A percentile compares a stretch with the other conserved stretches of the same genome.
Evolutionary conservation across 1,139 yeast species (phyloP).

Genomic region (Kurtzmaniella quercitrusa): DNA sequence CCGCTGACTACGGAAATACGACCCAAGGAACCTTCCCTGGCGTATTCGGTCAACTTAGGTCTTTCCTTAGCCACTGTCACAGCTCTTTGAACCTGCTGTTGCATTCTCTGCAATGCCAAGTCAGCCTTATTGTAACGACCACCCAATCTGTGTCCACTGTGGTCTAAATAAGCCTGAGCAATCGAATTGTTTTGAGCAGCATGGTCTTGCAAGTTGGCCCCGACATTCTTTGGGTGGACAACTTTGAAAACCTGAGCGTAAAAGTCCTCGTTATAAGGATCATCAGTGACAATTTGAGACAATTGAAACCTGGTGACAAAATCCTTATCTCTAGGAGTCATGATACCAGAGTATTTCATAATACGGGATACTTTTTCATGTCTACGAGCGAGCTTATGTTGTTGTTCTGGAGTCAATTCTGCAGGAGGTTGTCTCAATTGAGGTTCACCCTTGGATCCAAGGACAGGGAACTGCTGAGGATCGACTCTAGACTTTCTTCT

Average conservation of each 20-base stretch:
- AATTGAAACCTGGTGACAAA: conserved; percentile 91
- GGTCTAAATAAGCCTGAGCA: conserved; percentile 93
- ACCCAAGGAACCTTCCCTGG: conserved; percentile 88
- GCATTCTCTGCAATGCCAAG: conserved; percentile 95
- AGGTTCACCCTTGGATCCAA: conserved; percentile 37
- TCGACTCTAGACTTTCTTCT: conserved; percentile 26
- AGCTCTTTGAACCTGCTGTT: conserved; percentile 95
- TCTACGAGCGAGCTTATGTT: conserved; percentile 58
- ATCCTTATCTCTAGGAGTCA: conserved; percentile 96
- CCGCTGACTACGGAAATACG: conserved; percentile 79
- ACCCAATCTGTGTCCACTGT: conserved; percentile 87
- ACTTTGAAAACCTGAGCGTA: conserved; percentile 92
- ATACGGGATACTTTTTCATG: conserved; percentile 78
- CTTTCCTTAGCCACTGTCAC: conserved; percentile 92
- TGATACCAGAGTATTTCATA: conserved; percentile 81
- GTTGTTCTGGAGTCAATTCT: conserved; percentile 43
- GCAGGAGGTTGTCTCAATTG: conserved; percentile 1
- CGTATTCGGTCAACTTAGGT: conserved; percentile 67
- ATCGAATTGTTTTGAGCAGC: conserved; percentile 56
- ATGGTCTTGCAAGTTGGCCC: conserved; percentile 36
- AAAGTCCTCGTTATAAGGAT: conserved; percentile 95
- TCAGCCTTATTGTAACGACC: conserved; percentile 89
- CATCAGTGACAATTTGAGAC: conserved; percentile 94
- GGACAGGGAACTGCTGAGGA: conserved; percentile 47
- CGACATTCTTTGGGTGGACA: conserved; percentile 58